Base-by-base conservation (phyloP, 2,329 filamentous ascomycete species). In the Boeremia exigua region DNA sequence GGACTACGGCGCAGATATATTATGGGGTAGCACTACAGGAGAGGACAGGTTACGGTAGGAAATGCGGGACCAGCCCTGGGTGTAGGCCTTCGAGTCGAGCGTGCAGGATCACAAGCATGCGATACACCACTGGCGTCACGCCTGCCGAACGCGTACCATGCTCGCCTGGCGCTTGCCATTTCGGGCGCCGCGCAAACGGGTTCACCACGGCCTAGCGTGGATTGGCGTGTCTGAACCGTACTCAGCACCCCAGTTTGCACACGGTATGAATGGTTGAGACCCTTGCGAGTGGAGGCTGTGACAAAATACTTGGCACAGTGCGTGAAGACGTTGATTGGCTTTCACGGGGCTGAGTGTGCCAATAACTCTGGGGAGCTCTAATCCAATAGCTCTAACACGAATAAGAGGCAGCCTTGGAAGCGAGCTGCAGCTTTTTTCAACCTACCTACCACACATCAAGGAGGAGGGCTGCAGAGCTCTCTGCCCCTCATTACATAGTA, bases 401-500 rank as follows among this genome's bases (percentile, higher is more conserved):
- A 23, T 23, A 23, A 23, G 19, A 23, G 19, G 19, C 19, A 23
- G 39, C 23, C 51, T 48, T 48, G 50, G 50, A 48, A 54, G 40
- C 30, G 23, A 29, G 15, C 25, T 32, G 40, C 39, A 47, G 29
- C 27, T 39, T 52, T 52, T 57, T 42, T 11, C 3, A 36, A 54
- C 54, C 56, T 55, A 60, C 59, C 60, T 59, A 49, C 58, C 52
- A 58, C 49, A 58, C 19, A 49, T 48, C 54, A 59, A 61, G 48
- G 46, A 58, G 58, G 62, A 66, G 67, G 64, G 63, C 67, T 65
- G 64, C 63, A 71, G 54, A 62, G 70, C 71, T 70, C 72, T 72
- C 69, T 69, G 59, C 54, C 66, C 63, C 62, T 65, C 62, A 59
- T 60, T 62, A 63, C 65, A 56, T 48, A 23, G 19, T 5, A 58